Evolutionary conservation across 495 filamentous ascomycete species (phyloP).

Genomic region (Penicillium angulare): DNA sequence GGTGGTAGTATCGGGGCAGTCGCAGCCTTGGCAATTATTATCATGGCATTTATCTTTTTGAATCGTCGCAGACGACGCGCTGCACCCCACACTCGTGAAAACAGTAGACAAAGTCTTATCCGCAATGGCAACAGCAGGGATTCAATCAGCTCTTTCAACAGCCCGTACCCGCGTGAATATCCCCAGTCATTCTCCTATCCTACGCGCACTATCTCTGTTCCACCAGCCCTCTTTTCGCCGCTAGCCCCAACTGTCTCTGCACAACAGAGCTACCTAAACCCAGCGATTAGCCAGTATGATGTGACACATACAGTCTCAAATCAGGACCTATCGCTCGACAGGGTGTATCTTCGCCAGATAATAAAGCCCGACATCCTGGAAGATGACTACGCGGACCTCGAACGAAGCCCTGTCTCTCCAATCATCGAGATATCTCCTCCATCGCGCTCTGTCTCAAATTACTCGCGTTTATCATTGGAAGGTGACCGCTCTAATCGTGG

Average conservation of each 20-base stretch:
- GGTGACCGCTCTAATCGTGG: neutral
- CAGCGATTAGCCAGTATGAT: neutral
- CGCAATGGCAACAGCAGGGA: constrained; percentile 9
- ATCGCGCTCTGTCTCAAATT: constrained; percentile 19
- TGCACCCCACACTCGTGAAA: neutral
- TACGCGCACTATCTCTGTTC: neutral
- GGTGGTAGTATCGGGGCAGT: constrained; percentile 29
- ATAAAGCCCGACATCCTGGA: neutral
- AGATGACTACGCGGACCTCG: constrained; percentile 7
- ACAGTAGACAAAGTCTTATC: constrained; percentile 18
- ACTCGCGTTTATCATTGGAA: constrained; percentile 15
- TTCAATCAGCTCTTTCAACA: constrained; percentile 9
- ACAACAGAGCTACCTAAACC: neutral
- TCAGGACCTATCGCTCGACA: constrained; percentile 5
- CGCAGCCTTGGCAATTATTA: constrained; percentile 20
- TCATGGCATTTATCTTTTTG: constrained; percentile 20
- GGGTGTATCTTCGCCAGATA: constrained; percentile 1
- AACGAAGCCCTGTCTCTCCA: constrained; percentile 3
- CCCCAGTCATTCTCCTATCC: constrained; percentile 2
- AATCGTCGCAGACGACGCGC: constrained; percentile 21
- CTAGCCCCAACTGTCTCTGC: constrained; percentile 4
- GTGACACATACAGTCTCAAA: constrained; percentile 5
- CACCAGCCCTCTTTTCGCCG: too few species aligned
- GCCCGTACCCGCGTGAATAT: constrained; percentile 1
- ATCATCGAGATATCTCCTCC: constrained; percentile 10